A percentile compares a stretch with the other conserved stretches of the same genome.
These are phyloP conservation scores for Carex parvula DNA, from an alignment of 176 grass and related monocot species.

Conservation along the genomic window DNA sequence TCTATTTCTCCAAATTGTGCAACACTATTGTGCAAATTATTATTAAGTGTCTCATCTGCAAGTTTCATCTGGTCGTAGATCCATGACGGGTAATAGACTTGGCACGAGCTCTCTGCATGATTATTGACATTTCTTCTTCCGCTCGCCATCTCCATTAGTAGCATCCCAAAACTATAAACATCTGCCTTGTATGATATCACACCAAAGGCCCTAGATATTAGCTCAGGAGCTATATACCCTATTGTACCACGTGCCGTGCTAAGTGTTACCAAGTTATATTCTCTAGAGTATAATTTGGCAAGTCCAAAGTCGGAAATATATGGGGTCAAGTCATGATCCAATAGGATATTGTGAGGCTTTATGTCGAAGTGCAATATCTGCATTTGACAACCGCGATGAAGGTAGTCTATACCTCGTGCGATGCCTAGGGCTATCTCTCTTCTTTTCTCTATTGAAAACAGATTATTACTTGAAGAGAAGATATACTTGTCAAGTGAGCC, in stretches of 20 bases:
- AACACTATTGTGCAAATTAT: neutral
- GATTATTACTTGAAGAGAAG: neutral
- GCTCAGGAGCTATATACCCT: conserved; percentile 72
- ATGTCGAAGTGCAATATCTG: conserved; percentile 77
- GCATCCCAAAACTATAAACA: conserved; percentile 33
- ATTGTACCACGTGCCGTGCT: conserved; percentile 49
- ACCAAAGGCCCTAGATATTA: conserved; percentile 52
- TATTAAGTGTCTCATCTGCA: neutral
- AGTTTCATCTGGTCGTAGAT: conserved; percentile 48
- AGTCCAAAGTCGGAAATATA: conserved; percentile 65
- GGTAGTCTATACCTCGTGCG: conserved; percentile 54
- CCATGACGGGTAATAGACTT: neutral
- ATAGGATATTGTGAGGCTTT: conserved; percentile 60
- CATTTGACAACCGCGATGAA: conserved; percentile 50
- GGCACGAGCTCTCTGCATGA: neutral
- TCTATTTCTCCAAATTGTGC: conserved; percentile 19
- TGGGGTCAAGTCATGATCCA: conserved; percentile 34
- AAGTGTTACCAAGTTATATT: conserved; percentile 43
- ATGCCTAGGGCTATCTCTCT: conserved; percentile 45
- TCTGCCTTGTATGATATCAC: conserved; percentile 39
- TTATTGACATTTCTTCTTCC: conserved; percentile 7
- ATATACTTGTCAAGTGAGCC: conserved; percentile 59
- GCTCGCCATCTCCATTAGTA: conserved; percentile 27
- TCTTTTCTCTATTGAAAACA: conserved; percentile 30
- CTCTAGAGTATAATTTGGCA: conserved; percentile 43